These are phyloP conservation scores for Cucurbitaria berberidis DNA, from an alignment of 2,329 filamentous ascomycete genomes.

Conservation along the genomic window DNA sequence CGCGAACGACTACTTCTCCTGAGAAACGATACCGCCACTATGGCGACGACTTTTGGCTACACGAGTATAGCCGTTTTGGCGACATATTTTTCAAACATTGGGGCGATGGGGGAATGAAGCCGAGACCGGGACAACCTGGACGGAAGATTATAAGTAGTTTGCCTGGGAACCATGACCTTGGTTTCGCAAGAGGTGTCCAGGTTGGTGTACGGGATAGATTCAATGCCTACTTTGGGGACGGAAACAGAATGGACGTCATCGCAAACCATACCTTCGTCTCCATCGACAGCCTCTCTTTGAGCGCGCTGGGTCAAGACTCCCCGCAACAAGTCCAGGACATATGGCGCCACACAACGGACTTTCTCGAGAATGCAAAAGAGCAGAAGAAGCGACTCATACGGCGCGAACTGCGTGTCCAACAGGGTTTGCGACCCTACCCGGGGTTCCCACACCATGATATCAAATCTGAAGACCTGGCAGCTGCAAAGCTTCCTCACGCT, in stretches of 20 bases:
- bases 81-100: conserved; percentile 79
- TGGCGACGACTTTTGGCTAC: conserved; percentile 81
- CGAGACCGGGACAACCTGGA: conserved; percentile 67
- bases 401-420: conserved; percentile 70
- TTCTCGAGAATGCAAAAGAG: conserved; percentile 70
- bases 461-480: conserved; percentile 55
- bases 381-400: conserved; percentile 71
- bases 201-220: conserved; percentile 81
- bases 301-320: conserved; percentile 67
- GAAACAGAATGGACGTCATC: conserved; percentile 88
- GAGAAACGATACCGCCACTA: conserved; percentile 77
- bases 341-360: conserved; percentile 77
- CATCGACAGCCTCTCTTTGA: conserved; percentile 86
- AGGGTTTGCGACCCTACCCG: conserved; percentile 64
- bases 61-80: conserved; percentile 86
- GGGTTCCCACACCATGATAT: conserved; percentile 66
- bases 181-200: conserved; percentile 87
- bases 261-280: conserved; percentile 97
- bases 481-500: conserved; percentile 38
- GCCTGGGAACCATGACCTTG: conserved; percentile 94
- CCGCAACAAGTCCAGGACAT: conserved; percentile 65
- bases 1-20: conserved; percentile 59
- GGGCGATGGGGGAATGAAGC: conserved; percentile 62
- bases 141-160: conserved; percentile 82
- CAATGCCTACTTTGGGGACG: conserved; percentile 84